Evolutionary conservation across 23 red algal genomes (phyloP), one percentile per base, ranked within the genome.

Genomic region (Chondrus crispus): DNA sequence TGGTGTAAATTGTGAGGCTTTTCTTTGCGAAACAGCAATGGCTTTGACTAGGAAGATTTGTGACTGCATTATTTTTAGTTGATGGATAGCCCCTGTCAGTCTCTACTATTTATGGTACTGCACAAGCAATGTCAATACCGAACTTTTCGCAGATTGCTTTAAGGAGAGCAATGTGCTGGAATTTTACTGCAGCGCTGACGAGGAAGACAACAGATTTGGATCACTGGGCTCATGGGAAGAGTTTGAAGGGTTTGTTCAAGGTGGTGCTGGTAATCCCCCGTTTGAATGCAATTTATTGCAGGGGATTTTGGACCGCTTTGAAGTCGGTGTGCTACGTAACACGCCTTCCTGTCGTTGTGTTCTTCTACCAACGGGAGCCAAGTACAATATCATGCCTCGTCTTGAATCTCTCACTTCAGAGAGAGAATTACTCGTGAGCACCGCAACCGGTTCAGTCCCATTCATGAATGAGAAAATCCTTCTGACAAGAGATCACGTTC

Each of bases 91-190:
- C n/a, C n/a, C n/a, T n/a, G n/a, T n/a, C n/a, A n/a, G n/a, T n/a
- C n/a, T n/a, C n/a, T n/a, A n/a, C n/a, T n/a, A n/a, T n/a, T n/a
- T n/a, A n/a, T n/a, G n/a, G n/a, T n/a, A n/a, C n/a, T n/a, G n/a
- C n/a, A n/a, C n/a, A n/a, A n/a, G n/a, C n/a, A n/a, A n/a, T n/a
- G n/a, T n/a, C n/a, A n/a, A n/a, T n/a, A n/a, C n/a, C n/a, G n/a
- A 82, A 41, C 20, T 52, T 1, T 82, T 82, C 58, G 78, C 78
- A 32, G 78, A 82, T 62, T n/a, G 22, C 19, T n/a, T 82, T 32
- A 82, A 82, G 28, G 78, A 82, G 32, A 82, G 78, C 22, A 29
- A 38, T 2, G 78, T 82, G 16, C 48, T 82, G 3, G 9, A 45
- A 8, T 5, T 28, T 2, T 82, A 58, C 20, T 82, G 78, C 19